These are phyloP conservation scores for Dioszegia hungarica DNA, from an alignment of 768 basidiomycete species.

Conservation along the genomic window DNA sequence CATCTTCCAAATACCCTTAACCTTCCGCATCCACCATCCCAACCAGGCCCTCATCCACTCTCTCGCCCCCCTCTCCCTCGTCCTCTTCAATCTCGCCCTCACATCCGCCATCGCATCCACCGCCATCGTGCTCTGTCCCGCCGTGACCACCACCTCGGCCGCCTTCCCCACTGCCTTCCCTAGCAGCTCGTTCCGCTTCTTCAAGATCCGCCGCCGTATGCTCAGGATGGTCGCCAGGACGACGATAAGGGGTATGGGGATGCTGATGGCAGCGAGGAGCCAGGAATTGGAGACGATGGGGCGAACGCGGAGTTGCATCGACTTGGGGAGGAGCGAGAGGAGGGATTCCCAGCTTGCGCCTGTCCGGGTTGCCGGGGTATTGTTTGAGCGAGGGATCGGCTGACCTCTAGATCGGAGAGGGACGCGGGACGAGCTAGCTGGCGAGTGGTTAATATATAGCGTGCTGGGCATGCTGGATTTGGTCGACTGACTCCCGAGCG, in stretches of 20 bases:
- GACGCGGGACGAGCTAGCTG: neutral
- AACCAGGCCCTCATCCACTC: slow-evolving; percentile 28
- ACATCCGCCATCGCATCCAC: slow-evolving; percentile 10
- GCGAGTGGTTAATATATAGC: slow-evolving; percentile 12
- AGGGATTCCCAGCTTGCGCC: neutral
- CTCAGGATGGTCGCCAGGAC: neutral
- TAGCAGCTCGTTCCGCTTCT: slow-evolving; percentile 4
- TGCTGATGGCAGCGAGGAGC: neutral
- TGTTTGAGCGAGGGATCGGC: neutral
- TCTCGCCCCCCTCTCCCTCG: slow-evolving; percentile 14
- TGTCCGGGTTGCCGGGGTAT: neutral
- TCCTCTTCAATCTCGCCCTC: slow-evolving; percentile 13
- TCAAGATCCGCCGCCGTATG: neutral
- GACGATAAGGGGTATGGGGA: slow-evolving; percentile 2
- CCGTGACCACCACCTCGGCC: neutral
- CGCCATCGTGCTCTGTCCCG: slow-evolving; percentile 3
- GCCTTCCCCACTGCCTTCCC: neutral
- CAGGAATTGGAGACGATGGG: slow-evolving; percentile 1
- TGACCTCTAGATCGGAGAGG: neutral
- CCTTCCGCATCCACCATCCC: slow-evolving; percentile 31
- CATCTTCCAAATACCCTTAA: slow-evolving; percentile 35
- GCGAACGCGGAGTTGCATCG: neutral
- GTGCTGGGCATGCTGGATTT: slow-evolving; percentile 3
- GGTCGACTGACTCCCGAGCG: neutral
- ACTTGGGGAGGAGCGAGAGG: neutral